Base-by-base conservation (phyloP, 1,284 basidiomycete species). In the Veloboletus limbatus region DNA sequence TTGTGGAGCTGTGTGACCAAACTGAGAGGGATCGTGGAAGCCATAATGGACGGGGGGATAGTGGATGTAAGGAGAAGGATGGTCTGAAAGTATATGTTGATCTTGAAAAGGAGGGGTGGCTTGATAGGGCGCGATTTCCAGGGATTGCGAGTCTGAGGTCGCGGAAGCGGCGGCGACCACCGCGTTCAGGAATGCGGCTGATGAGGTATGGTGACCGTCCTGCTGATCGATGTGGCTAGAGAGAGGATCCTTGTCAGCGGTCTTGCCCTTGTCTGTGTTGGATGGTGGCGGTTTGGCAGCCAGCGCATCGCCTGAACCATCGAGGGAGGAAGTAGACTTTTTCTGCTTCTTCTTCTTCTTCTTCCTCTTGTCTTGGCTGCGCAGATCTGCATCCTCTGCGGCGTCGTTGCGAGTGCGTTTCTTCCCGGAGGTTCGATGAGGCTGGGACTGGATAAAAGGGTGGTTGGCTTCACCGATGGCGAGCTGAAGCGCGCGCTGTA, bases 111-210 rank as follows among this genome's bases (percentile, higher is more conserved):
- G 47, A 36, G 64, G 44, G 26, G 55, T 37, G 31, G 49, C 10
- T 40, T 62, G 65, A 42, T 50, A 67, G 8, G 54, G 34, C 3
- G 45, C 41, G 26, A 63, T 50, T 17, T 66, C 55, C 38, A 65
- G 47, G 11, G 54, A 39, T 10, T 63, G 59, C 4, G 55, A 39
- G 8, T 67, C 62, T n/a, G 68, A 67, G 14, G 69, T 66, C 8
- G 67, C 69, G n/a, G 75, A 69, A 3, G 78, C 75, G n/a, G 78
- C 76, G 41, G 76, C 75, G 20, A 77, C 72, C n/a, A 81, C 72
- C 1, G 78, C 78, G 45, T 78, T 80, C 22, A 86, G 65, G 37
- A 86, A 75, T n/a, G 79, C 80, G 18, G 75, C 68, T 4, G 74
- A 69, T 35, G 73, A 69, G 20, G 68, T 55, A 43, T 69, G 65